Evolutionary conservation across 164 flowering plant species (phyloP).

Genomic region (Malania oleifera): DNA sequence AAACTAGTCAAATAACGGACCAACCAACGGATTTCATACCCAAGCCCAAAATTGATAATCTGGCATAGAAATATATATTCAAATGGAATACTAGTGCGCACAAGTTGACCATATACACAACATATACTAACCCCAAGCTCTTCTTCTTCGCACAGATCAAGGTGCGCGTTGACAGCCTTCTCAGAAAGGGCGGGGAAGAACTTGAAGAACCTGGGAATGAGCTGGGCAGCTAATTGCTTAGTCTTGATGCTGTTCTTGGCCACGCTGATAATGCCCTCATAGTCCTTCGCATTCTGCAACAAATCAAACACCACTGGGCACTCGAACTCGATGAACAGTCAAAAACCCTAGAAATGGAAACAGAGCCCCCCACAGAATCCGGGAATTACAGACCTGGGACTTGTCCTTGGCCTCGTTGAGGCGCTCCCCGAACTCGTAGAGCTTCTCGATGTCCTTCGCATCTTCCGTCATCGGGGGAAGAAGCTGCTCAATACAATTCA

Average conservation of each 20-base stretch:
- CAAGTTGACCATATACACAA: neutral
- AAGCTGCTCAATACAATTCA: too few species aligned
- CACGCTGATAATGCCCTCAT: conserved; percentile 68
- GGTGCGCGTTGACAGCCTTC: conserved; percentile 59
- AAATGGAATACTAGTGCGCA: too few species aligned
- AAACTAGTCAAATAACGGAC: too few species aligned
- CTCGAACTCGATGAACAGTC: neutral
- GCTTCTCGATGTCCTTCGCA: conserved; percentile 71
- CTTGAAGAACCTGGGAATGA: conserved; percentile 90
- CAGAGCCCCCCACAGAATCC: neutral
- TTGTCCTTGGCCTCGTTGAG: conserved; percentile 91
- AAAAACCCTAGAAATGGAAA: conserved; percentile 12
- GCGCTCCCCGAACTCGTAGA: conserved; percentile 89
- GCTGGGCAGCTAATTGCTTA: conserved; percentile 88
- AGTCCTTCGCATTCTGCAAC: conserved; percentile 67
- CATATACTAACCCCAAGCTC: conserved; percentile 70
- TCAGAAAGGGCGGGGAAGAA: conserved; percentile 60
- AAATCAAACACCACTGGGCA: neutral
- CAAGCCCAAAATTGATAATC: too few species aligned
- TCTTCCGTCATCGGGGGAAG: too few species aligned
- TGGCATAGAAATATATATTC: too few species aligned
- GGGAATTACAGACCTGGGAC: conserved; percentile 52
- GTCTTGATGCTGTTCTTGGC: conserved; percentile 77
- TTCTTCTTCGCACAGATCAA: conserved; percentile 83
- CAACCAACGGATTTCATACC: too few species aligned